A percentile compares a stretch with the other conserved stretches of the same genome.
phyloP scores from a whole-genome alignment of 768 basidiomycete species.

The Termitomyces sp. region DNA sequence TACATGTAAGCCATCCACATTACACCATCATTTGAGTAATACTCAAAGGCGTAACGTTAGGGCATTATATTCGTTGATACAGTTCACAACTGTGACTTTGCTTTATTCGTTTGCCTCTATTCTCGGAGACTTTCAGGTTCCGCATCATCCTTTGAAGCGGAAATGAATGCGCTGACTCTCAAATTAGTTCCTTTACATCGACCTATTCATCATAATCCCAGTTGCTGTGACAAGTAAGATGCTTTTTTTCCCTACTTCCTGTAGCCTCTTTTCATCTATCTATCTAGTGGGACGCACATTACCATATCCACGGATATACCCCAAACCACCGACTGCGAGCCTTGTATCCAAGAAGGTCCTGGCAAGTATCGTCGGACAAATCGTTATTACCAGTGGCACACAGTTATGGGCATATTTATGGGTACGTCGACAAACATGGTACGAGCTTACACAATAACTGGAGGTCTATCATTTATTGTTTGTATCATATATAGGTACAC shows the following conservation, averaged over 20 bases:
- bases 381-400: conserved; percentile 73
- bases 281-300: conserved; percentile 90
- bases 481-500: conserved; percentile 55
- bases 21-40: not conserved
- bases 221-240: conserved; percentile 90
- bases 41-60: conserved; percentile 34
- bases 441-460: conserved; percentile 12
- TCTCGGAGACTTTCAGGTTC: conserved; percentile 92
- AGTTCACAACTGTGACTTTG: conserved; percentile 96
- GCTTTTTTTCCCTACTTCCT: not conserved
- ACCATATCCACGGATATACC: conserved; percentile 81
- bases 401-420: conserved; percentile 90
- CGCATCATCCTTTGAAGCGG: not conserved
- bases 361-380: conserved; percentile 89
- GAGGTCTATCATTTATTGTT: not conserved
- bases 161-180: conserved; percentile 9
- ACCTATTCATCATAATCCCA: conserved; percentile 96
- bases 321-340: conserved; percentile 91
- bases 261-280: not conserved
- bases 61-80: conserved; percentile 97
- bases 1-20: conserved; percentile 77
- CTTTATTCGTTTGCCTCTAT: conserved; percentile 96
- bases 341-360: conserved; percentile 95
- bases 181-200: conserved; percentile 88
- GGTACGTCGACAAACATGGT: conserved; percentile 86